Evolutionary conservation across 1,284 basidiomycete genomes (phyloP), one percentile per base, ranked within the genome.

Genomic region (Microbotryomycetes sp.): DNA sequence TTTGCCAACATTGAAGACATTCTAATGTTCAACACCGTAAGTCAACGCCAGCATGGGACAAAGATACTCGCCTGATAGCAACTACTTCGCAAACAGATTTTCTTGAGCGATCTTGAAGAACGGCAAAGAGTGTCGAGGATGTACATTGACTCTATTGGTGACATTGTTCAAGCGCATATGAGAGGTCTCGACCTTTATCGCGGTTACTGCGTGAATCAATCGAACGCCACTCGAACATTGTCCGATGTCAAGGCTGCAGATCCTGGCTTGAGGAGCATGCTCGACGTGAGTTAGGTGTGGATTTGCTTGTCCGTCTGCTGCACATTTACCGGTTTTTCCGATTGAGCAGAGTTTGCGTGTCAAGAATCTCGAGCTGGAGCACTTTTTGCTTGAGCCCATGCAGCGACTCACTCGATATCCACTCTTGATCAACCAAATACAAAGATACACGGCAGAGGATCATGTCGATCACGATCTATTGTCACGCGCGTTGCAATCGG

Each of bases 1-100:
- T 97, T 97, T 73, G 89, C 88, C 16, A 97, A 97, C 70, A 81
- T 97, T 29, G 92, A 97, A 72, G 91, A 93, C 68, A 86, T 94
- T 58, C 79, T 94, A 7, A 77, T 94, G 28, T 86, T 84, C 58
- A 92, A 93, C 71, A 92, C 89, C 22, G 87, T 88, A 69, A 63
- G 82, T 72, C 6, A 6, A 46, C 15, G 15, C 47, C 19, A 9
- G 16, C 2, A 46, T 3, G 4, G 28, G 42, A 47, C 4, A 9
- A 48, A 5, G 19, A 16, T 56, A 22, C 45, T 19, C 50, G 51
- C 59, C 30, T 19, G 53, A 50, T 61, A 26, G 55, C 57, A 48
- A 51, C 64, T 14, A 56, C 63, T 29, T 59, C 52, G 12, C 64
- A 48, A 19, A 2, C 65, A 89, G 83, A 81, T 84, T 0, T 91